Base-by-base conservation (phyloP, 768 basidiomycete species). In the Hypsizygus marmoreus region DNA sequence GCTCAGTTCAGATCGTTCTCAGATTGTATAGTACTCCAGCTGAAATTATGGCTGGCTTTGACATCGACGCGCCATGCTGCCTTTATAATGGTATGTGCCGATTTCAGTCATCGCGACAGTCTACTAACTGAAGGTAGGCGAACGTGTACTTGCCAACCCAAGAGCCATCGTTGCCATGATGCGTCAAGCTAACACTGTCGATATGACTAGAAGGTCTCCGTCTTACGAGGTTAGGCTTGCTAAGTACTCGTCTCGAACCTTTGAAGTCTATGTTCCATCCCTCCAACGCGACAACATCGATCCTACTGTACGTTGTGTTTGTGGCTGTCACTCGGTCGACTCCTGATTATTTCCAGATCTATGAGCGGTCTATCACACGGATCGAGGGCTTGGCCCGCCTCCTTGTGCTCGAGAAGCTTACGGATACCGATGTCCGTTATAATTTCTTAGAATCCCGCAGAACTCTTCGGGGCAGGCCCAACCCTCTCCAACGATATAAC, bases 21-120 rank as follows among this genome's bases (percentile, higher is more conserved):
- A 76, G 82, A 14, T 67, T 86, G 1, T 86, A 84, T 53, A 67
- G 62, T 11, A 82, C 81, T 26, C 82, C 82, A 13, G 81, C 81
- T 0, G 83, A 86, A 56, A 72, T 86, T 42, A 69, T 86, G 1
- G 79, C 82, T 4, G 83, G 82, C 7, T 86, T 86, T 50, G 83
- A 86, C 53, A 75, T 86, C 33, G 82, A 86, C 49, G 79, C 78
- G 0, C 79, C 82, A 4, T 83, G 80, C 63, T 80, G 76, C 41
- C 74, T 76, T 1, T 84, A 69, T 41, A 73, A 79, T 50, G 77
- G 77, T 46, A 32, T 7, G 35, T 37, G n/a, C n/a, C n/a, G n/a
- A n/a, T n/a, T n/a, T 3, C 19, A 29, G 14, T 25, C n/a, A 9
- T 26, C 14, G 64, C 45, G 65, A 66, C 45, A 60, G 65, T 32